Evolutionary conservation across 306 rosid species (phyloP), one percentile per base, ranked within the genome.

Genomic region (Geum urbanum): DNA sequence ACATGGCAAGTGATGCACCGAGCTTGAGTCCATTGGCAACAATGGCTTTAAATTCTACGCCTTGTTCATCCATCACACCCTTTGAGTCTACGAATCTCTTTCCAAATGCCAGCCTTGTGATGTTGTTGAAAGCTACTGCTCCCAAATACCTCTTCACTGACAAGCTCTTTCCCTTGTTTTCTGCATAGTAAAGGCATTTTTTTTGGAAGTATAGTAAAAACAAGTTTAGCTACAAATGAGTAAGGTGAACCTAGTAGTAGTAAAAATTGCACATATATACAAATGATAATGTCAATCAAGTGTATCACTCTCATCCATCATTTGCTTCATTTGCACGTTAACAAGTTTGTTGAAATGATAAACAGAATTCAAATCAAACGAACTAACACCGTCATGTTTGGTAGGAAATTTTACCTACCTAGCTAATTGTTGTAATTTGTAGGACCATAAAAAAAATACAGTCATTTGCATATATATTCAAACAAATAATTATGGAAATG

Each of bases 121-220:
- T 90, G 88, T 94, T 90, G 92, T 94, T 90, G 92, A 90, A 90
- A 67, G 98, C 84, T 75, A 94, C 97, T 0, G 89, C 79, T 40
- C 96, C 98, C 75, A 90, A 55, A 71, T 83, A 85, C 53, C 84
- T 76, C 86, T 72, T 88, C 69, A 86, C 67, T 67, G 57, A 0
- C 66, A 88, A 57, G 16, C 84, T 82, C 67, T 88, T 88, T 18
- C 91, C 96, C 0, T 22, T 4, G n/a, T 79, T 87, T 57, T 74
- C 89, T 85, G 81, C 16, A n/a, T 27, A 27, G 37, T 32, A 32
- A 32, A 32, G 37, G 1, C 37, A n/a, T n/a, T n/a, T n/a, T n/a
- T n/a, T n/a, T n/a, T n/a, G n/a, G n/a, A 27, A 27, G 1, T 27
- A 27, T 22, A 0, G 44, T 55, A 8, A 60, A 61, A 14, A 15